Evolutionary conservation across 345 rosid species (phyloP).

Genomic region (Anacardium occidentale): DNA sequence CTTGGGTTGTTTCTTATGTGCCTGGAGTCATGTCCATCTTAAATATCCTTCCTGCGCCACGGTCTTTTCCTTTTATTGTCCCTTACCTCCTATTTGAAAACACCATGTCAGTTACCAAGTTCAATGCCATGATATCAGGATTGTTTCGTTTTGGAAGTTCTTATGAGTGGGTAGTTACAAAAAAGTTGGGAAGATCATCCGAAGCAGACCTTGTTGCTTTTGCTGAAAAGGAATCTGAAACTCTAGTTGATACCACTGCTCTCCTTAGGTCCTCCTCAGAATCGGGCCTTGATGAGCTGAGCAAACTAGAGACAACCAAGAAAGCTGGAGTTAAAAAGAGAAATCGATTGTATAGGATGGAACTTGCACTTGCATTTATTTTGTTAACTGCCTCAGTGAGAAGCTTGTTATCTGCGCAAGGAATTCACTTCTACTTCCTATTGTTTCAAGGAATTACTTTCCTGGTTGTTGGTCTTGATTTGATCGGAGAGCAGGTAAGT

Average conservation of each 20-base stretch:
- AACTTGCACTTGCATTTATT: conserved; percentile 67
- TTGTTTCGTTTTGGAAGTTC: conserved; percentile 77
- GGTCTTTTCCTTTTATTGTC: conserved; percentile 85
- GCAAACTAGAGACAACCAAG: conserved; percentile 50
- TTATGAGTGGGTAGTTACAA: conserved; percentile 91
- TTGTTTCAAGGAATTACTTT: conserved; percentile 86
- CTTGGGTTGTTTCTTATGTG: conserved; percentile 91
- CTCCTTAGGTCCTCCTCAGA: conserved; percentile 63
- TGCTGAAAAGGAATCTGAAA: conserved; percentile 56
- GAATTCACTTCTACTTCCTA: conserved; percentile 85
- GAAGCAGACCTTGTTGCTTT: conserved; percentile 79
- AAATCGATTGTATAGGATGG: conserved; percentile 69
- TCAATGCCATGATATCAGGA: conserved; percentile 95
- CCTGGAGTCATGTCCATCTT: conserved; percentile 83
- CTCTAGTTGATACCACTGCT: conserved; percentile 33
- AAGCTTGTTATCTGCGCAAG: conserved; percentile 85
- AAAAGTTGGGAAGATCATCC: conserved; percentile 87
- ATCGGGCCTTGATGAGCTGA: conserved; percentile 62
- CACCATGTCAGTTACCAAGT: conserved; percentile 97
- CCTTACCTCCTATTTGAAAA: conserved; percentile 94
- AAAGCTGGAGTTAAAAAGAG: conserved; percentile 41
- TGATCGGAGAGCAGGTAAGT: conserved; percentile 90
- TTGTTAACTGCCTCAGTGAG: conserved; percentile 65
- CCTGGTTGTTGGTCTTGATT: conserved; percentile 79
- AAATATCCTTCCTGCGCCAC: conserved; percentile 79